Conservation (phyloP, 805 yeast genomes). For the Hanseniaspora pseudoguilliermondii region DNA sequence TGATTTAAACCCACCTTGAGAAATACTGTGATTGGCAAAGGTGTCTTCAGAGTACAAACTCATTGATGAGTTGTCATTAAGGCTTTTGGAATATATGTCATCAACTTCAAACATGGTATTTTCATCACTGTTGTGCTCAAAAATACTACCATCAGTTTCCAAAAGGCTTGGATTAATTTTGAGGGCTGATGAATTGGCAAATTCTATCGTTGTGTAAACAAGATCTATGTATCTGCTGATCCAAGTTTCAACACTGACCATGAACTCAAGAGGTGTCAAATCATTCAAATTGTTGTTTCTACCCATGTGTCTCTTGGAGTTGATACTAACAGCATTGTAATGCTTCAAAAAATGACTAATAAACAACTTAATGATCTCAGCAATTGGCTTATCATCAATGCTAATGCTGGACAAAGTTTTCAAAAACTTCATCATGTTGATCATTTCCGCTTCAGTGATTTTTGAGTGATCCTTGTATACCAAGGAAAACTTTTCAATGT, state of each 20-base stretch:
- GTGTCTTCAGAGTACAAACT: constrained; percentile 1
- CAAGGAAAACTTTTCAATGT: not conserved
- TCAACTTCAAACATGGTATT: not conserved
- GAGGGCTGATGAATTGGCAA: not conserved
- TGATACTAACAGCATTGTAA: not conserved
- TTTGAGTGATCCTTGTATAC: not conserved
- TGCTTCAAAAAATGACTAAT: not conserved
- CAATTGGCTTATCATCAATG: not conserved
- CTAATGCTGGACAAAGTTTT: not conserved
- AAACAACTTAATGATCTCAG: not conserved
- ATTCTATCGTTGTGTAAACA: not conserved
- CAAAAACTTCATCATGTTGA: not conserved
- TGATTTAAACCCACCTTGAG: not conserved
- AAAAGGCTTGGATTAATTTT: not conserved
- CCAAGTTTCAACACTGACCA: constrained; percentile 10
- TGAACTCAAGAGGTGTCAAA: constrained; percentile 6
- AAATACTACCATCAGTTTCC: not conserved
- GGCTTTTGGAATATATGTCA: not conserved
- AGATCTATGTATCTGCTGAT: constrained; percentile 5
- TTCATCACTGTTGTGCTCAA: not conserved
- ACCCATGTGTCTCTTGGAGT: not conserved
- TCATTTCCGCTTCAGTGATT: not conserved
- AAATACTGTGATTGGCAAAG: not conserved
- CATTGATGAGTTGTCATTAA: not conserved
- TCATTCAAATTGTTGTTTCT: not conserved